phyloP scores from a whole-genome alignment of 169 alveolate species.

The Cryptosporidium xiaoi region DNA sequence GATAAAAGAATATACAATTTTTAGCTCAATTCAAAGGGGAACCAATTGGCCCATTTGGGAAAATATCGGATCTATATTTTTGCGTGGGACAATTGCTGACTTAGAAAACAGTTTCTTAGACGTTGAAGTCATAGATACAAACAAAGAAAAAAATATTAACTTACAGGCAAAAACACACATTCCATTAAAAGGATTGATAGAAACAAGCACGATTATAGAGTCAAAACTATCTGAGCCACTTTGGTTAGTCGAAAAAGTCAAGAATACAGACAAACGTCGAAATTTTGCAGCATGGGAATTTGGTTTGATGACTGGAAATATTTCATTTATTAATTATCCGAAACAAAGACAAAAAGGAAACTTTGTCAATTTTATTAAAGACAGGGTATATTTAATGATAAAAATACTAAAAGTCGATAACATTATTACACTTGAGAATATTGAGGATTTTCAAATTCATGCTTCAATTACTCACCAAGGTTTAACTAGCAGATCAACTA shows the following conservation, averaged over 20 bases:
- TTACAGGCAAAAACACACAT: slow-evolving; percentile 66
- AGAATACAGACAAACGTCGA: slow-evolving; percentile 27
- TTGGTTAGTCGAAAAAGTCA: slow-evolving; percentile 31
- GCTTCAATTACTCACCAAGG: slow-evolving; percentile 71
- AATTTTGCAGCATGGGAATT: slow-evolving; percentile 57
- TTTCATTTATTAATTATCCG: slow-evolving; percentile 67
- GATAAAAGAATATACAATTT: slow-evolving; percentile 26
- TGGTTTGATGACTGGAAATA: slow-evolving; percentile 48
- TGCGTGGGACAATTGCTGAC: slow-evolving; percentile 85
- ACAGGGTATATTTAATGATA: slow-evolving; percentile 40
- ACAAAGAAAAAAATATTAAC: slow-evolving; percentile 32
- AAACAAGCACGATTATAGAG: slow-evolving; percentile 40
- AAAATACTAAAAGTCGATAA: slow-evolving; percentile 50
- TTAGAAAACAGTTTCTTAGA: slow-evolving; percentile 82
- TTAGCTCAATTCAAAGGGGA: slow-evolving; percentile 34
- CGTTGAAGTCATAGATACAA: slow-evolving; percentile 80
- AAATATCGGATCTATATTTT: slow-evolving; percentile 82
- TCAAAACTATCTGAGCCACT: slow-evolving; percentile 55
- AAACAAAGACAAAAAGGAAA: slow-evolving; percentile 56
- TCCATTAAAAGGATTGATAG: slow-evolving; percentile 66
- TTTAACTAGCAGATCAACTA: slow-evolving; percentile 31
- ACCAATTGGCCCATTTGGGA: slow-evolving; percentile 83
- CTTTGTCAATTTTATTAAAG: slow-evolving; percentile 51
- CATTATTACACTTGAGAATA: slow-evolving; percentile 59
- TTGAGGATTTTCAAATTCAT: slow-evolving; percentile 28